Base-by-base conservation (phyloP, 2,329 filamentous ascomycete genomes). In the Xylariaceae sp. region DNA sequence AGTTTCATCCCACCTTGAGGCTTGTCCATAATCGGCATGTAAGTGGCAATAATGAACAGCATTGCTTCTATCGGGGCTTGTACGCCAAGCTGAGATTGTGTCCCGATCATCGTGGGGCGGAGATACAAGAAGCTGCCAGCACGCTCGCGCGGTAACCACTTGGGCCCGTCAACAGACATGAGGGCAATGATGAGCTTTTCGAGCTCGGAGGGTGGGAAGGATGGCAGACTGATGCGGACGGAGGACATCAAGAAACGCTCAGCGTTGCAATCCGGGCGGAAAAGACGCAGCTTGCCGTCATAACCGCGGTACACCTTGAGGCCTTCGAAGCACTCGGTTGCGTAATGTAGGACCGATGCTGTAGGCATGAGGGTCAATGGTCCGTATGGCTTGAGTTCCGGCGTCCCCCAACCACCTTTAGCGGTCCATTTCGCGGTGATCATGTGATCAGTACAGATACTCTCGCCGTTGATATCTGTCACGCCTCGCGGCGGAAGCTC, bases 371-470 rank as follows among this genome's bases (percentile, higher is more conserved):
- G 74, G 45, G 72, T 70, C 12, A 89, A 68, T 3, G 83, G 81
- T 5, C 82, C 81, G 58, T 83, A 88, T 2, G 83, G 81, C 55
- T 75, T 74, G 35, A 88, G 72, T 50, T 80, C 72, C 1, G 85
- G 85, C 2, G 76, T 72, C 29, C 73, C 72, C 85, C 85, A 89
- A 44, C 85, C 85, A 12, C 64, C 60, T 40, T 69, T 66, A 5
- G 66, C 67, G 10, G 75, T 80, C 85, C 85, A 88, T 46, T 71
- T 68, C 22, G 72, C 80, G 40, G 79, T 82, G 52, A 87, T 73
- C 89, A 95, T 95, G 74, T 96, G 91, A 74, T 96, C 90, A 52
- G 87, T 90, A 73, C 77, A 79, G 62, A 81, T 69, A 52, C 75
- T 79, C 49, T 60, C 54, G 54, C 72, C 75, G 40, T 72, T 55